Base-by-base conservation (phyloP, 129 eudicot genomes). In the Rutidosis leptorrhynchoides region DNA sequence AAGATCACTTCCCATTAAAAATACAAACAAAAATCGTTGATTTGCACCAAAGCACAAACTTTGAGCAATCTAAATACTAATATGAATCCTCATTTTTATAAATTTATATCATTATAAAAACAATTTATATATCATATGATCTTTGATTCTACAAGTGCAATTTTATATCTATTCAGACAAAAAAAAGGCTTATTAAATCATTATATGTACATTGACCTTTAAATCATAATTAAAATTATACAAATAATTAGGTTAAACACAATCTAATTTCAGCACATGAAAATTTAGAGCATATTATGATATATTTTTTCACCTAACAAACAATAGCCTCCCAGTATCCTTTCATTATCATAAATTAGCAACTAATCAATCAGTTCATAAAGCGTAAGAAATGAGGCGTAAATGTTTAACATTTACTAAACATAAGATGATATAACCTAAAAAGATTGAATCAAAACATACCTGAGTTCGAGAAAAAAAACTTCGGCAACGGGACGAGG, bases 391-490 rank as follows among this genome's bases (percentile, higher is more conserved):
- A n/a, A 11, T 61, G 4, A 49, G 1, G 45, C 27, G 8, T 9
- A 1, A 33, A 2, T 1, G 7, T 30, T 30, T 22, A n/a, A 20
- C 8, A 12, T 17, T 9, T 62, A 1, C 26, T 3, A 62, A 14
- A 19, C 24, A 20, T 1, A 49, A 1, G 23, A 58, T 15, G 20
- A 3, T 15, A 58, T 7, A 7, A 0, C 1, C 12, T 35, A 7
- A 25, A 23, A 19, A 20, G 22, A 5, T 52, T 30, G 10, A 32
- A 51, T 16, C 22, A 27, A 21, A 30, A 19, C 8, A 30, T 29
- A 67, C 72, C 72, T 52, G 72, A 32, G 20, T 30, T 7, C 1
- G 71, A 21, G 49, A 9, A 1, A 55, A 23, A 51, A 52, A 30
- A 23, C 32, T 67, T 19, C 23, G 33, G 60, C 61, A 20, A 30